Evolutionary conservation across 2,329 filamentous ascomycete species (phyloP).

Genomic region (Chrysosporium keratinophilum): DNA sequence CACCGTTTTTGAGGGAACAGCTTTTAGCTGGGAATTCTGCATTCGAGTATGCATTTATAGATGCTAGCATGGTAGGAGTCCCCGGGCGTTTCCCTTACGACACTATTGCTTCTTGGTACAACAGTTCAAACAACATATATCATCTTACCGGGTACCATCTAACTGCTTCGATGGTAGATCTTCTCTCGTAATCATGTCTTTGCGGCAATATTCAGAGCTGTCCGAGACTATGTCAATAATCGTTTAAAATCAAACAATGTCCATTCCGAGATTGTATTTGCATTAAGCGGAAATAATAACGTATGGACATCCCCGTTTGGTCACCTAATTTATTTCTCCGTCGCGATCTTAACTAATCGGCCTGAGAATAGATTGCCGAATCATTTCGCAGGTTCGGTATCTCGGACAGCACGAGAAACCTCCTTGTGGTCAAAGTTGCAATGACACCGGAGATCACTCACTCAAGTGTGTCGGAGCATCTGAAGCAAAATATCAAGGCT

Average conservation of each 20-base stretch:
- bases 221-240: constrained; percentile 52
- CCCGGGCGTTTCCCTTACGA: not conserved
- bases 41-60: constrained; percentile 89
- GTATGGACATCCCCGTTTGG: constrained; percentile 37
- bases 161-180: constrained; percentile 40
- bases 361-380: constrained; percentile 61
- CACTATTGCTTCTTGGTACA: too few species aligned
- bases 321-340: not conserved
- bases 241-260: constrained; percentile 70
- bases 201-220: constrained; percentile 65
- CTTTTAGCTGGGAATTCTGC: constrained; percentile 71
- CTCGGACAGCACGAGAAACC: constrained; percentile 53
- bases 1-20: constrained; percentile 66
- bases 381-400: constrained; percentile 85
- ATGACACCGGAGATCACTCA: constrained; percentile 40
- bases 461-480: constrained; percentile 49
- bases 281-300: constrained; percentile 72
- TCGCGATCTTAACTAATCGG: not conserved
- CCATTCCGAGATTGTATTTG: constrained; percentile 78
- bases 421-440: constrained; percentile 75
- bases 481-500: constrained; percentile 54
- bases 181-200: constrained; percentile 63
- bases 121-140: too few species aligned
- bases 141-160: not conserved
- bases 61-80: constrained; percentile 61